Evolutionary conservation across 169 alveolate species (phyloP).

Genomic region (Plasmodium billcollinsi): DNA sequence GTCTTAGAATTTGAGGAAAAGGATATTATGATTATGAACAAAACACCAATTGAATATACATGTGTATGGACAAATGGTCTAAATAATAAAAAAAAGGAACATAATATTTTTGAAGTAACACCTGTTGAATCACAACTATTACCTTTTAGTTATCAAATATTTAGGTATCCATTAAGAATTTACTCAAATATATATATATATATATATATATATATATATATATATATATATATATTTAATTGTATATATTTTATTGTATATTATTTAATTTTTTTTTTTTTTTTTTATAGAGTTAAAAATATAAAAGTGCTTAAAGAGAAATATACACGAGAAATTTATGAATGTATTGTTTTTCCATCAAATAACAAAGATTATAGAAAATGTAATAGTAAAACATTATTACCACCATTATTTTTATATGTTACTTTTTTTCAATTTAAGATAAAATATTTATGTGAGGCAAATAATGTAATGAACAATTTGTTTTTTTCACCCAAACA

Average conservation of each 20-base stretch:
- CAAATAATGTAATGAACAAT: constrained; percentile 30
- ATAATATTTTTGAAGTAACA: constrained; percentile 21
- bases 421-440: constrained; percentile 66
- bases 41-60: constrained; percentile 69
- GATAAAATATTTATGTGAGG: constrained; percentile 61
- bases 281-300: constrained; percentile 53
- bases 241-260: not conserved
- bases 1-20: constrained; percentile 60
- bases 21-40: constrained; percentile 52
- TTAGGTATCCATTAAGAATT: constrained; percentile 17
- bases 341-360: constrained; percentile 70
- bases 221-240: constrained; percentile 6
- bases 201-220: too few relatives aligned
- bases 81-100: constrained; percentile 11
- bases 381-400: constrained; percentile 70
- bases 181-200: not conserved
- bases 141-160: constrained; percentile 57
- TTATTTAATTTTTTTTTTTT: not conserved
- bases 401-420: constrained; percentile 64
- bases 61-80: constrained; percentile 63
- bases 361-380: constrained; percentile 72
- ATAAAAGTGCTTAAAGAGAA: constrained; percentile 39
- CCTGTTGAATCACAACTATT: constrained; percentile 56
- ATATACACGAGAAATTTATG: constrained; percentile 44
- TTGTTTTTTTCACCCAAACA: constrained; percentile 43